Evolutionary conservation across 2,329 filamentous ascomycete genomes (phyloP).

Genomic region (Arthrobotrys pseudoclavata): DNA sequence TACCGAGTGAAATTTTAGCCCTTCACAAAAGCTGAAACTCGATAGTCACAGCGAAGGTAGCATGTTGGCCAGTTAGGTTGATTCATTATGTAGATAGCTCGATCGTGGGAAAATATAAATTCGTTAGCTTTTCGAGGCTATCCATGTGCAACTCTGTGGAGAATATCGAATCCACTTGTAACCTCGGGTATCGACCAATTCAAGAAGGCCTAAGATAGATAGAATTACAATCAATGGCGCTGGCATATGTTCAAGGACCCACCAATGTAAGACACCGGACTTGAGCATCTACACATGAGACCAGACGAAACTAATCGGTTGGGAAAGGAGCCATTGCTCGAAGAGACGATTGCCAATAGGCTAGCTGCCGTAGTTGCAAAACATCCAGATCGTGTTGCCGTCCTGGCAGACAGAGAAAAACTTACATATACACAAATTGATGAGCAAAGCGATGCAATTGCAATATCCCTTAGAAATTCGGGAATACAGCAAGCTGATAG

Average conservation of each 20-base stretch:
- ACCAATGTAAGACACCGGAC: slow-evolving; percentile 10
- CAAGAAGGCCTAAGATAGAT: neutral
- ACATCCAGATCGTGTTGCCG: slow-evolving; percentile 69
- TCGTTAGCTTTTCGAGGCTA: too few species aligned
- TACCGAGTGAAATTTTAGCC: too few species aligned
- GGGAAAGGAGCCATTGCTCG: slow-evolving; percentile 18
- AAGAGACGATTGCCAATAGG: slow-evolving; percentile 20
- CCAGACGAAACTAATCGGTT: neutral
- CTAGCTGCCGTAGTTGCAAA: neutral
- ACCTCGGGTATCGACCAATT: too few species aligned
- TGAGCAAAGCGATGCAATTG: slow-evolving; percentile 79
- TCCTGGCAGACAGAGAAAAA: slow-evolving; percentile 73
- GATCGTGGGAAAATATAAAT: too few species aligned
- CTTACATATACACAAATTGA: slow-evolving; percentile 84
- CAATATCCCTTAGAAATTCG: slow-evolving; percentile 76
- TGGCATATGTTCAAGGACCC: slow-evolving; percentile 12
- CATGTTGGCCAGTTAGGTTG: too few species aligned
- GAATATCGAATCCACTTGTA: too few species aligned
- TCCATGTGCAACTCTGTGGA: too few species aligned
- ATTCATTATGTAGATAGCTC: too few species aligned
- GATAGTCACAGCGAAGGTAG: neutral
- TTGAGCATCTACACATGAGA: neutral
- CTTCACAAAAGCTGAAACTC: neutral
- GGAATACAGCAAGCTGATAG: slow-evolving; percentile 85
- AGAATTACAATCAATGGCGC: neutral